Percentiles rank a stretch among this genome's conserved stretches.
Evolutionary conservation across 2,329 filamentous ascomycete species (phyloP).

Genomic region (Microdochium trichocladiopsis): DNA sequence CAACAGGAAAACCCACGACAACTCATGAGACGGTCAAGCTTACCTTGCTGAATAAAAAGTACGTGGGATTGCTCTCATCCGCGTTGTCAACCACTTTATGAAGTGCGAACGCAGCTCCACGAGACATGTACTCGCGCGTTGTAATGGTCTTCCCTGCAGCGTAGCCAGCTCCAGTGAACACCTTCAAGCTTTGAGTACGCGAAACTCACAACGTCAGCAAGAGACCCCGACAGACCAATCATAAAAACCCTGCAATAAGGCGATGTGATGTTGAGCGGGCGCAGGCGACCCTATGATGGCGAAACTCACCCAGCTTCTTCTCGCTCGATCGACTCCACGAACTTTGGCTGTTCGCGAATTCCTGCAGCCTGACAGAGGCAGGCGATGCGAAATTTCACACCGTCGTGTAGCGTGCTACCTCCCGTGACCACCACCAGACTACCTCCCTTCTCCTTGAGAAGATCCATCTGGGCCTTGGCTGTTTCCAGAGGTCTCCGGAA

Average conservation of each 20-base stretch:
- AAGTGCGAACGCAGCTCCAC: background rate
- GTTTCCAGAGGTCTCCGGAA: background rate
- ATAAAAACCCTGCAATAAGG: background rate
- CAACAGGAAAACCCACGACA: too few species aligned
- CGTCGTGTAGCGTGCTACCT: background rate
- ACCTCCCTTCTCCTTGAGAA: background rate
- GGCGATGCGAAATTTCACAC: background rate
- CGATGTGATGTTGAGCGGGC: too few species aligned
- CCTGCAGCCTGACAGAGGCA: background rate
- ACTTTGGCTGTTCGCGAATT: background rate
- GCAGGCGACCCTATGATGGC: too few species aligned
- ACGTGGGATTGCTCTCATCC: background rate
- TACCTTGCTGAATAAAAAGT: background rate
- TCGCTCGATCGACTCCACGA: background rate
- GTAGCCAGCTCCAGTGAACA: background rate
- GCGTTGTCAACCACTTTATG: background rate
- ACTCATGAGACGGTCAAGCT: too few species aligned
- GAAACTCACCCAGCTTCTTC: too few species aligned
- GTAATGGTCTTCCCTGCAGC: background rate
- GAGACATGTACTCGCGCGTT: background rate
- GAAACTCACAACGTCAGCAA: background rate
- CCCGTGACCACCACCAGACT: background rate
- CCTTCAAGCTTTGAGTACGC: background rate
- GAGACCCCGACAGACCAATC: too few species aligned
- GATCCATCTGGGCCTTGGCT: background rate